Evolutionary conservation across 306 rosid species (phyloP), one percentile per base, ranked within the genome.

Genomic region (Fagus sylvatica): DNA sequence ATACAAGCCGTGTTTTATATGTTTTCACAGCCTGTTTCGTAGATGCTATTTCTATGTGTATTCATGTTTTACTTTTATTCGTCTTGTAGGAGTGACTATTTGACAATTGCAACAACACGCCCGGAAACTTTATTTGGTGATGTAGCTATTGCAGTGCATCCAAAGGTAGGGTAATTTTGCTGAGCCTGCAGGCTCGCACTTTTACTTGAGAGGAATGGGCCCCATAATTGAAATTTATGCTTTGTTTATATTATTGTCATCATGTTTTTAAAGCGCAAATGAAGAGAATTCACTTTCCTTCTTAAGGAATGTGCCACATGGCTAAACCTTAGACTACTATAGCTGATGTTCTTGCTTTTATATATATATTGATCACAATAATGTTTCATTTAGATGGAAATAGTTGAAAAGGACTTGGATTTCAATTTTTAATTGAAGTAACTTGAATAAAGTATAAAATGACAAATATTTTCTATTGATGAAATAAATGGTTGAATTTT

Each of bases 41-140:
- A 53, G 77, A 83, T 74, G 37, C 32, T 5, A 41, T 73, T 13
- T 28, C n/a, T n/a, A n/a, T 64, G 43, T 77, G 56, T 37, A 68
- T 60, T 85, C 51, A 77, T 66, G 17, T 71, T 33, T 70, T 67
- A n/a, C 69, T 19, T 34, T 72, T 71, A 28, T 74, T 49, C 80
- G 57, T 78, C 72, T 82, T 85, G 73, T 70, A 94, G 98, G 81
- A 78, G 78, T 80, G 98, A 94, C 80, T 94, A 22, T 82, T 75
- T 94, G 91, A 94, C 95, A 71, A 86, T 94, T 73, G 98, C 98
- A 79, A 94, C 98, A 76, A 94, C 97, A 33, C 93, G 98, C 13
- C 98, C 97, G 1, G 98, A 92, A 90, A 94, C 98, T 68, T 86
- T 94, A 72, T 94, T 94, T 90, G 97, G 97, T 77, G 98, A 94